Evolutionary conservation across 495 filamentous ascomycete species (phyloP), one percentile per base, ranked within the genome.

Genomic region (Penicillium daleae): DNA sequence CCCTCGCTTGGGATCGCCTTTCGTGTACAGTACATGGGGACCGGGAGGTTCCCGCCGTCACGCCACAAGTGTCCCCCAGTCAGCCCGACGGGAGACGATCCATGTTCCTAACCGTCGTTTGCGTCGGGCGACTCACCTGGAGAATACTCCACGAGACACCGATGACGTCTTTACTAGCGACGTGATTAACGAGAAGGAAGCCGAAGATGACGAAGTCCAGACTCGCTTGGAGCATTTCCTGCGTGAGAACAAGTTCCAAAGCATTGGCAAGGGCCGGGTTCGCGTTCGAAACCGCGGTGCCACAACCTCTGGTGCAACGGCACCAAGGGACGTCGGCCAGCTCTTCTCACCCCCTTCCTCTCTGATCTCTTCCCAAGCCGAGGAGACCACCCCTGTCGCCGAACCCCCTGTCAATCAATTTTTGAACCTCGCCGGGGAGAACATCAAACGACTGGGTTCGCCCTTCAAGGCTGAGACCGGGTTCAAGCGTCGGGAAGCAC

Each of bases 21-120:
- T 85, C 62, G 76, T 78, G 19, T 82, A 81, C 67, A 80, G 76
- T 46, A 86, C 85, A 0, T 86, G 85, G 82, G 83, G 82, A 24
- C 84, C 84, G 8, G 80, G 78, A 61, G 73, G 71, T 33, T 80
- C 78, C 8, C 70, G 66, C 29, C 76, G 72, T 33, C 63, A 71
- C 56, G 44, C 65, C 51, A 64, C 76, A 31, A 66, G 71, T 29
- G 66, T 75, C 56, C 69, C 77, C 10, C 66, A 69, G 6, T 68
- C 70, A 32, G 64, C 70, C 31, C 60, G 78, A 63, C 74, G 75
- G 37, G 76, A 77, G 37, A 80, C 78, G 4, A 66, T 82, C n/a
- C 80, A 80, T 72, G 73, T 77, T 3, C 75, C 78, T n/a, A 75
- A 76, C 31, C 77, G 78, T 31, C 72, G 78, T 32, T 62, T 85